Conservation (phyloP, 495 filamentous ascomycete genomes). For the Penicillium herquei region DNA sequence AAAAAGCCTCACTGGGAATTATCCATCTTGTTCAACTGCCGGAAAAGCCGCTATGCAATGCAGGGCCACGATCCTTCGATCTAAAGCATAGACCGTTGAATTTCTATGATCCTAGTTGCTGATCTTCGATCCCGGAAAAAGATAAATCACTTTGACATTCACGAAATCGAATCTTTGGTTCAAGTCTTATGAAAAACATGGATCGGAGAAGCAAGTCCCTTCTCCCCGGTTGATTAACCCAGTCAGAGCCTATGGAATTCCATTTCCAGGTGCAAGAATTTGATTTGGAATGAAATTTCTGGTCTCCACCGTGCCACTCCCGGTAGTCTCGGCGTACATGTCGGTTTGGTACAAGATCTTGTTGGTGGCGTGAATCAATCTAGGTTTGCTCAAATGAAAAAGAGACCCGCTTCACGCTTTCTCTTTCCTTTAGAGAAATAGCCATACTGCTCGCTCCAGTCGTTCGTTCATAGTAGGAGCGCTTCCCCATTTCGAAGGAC, state of each 20-base stretch:
- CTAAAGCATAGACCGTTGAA: no score
- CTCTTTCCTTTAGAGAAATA: conserved; percentile 7
- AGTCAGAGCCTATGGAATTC: neutral
- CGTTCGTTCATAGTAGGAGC: conserved; percentile 2
- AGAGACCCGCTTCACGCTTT: conserved; percentile 8
- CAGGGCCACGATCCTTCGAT: no score
- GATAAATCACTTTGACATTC: no score
- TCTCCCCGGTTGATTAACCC: neutral
- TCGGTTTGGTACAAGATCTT: conserved; percentile 3
- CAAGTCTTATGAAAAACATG: neutral
- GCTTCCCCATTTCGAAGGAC: neutral
- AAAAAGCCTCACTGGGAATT: conserved; percentile 3
- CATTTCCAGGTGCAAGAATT: neutral
- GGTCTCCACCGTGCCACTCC: neutral
- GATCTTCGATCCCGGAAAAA: no score
- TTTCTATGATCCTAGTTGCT: no score
- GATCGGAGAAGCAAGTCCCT: neutral
- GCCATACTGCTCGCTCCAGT: neutral
- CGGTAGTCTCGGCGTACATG: neutral
- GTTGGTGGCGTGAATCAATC: conserved; percentile 7
- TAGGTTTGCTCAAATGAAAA: conserved; percentile 1
- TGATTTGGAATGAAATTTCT: conserved; percentile 1
- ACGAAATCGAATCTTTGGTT: no score
- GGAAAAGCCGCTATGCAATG: no score
- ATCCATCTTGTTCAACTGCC: neutral